Evolutionary conservation across 257 asterid species (phyloP).

Genomic region (Nicotiana undulata): DNA sequence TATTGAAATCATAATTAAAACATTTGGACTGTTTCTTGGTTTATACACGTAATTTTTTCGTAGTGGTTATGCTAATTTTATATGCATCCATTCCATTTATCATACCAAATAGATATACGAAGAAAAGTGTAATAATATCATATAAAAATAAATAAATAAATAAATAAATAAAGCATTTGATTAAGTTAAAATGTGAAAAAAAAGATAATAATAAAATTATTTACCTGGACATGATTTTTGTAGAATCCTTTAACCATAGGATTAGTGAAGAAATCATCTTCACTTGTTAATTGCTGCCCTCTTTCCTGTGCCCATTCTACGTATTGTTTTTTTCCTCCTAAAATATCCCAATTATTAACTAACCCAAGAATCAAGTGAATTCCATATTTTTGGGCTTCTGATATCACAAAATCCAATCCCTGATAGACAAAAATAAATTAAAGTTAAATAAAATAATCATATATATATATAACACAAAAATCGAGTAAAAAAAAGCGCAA

Average conservation of each 20-base stretch:
- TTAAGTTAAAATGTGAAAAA: background rate
- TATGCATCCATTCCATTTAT: too few relatives aligned
- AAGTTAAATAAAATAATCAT: background rate
- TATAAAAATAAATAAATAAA: too few relatives aligned
- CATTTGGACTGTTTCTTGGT: too few relatives aligned
- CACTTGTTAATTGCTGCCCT: slow-evolving; percentile 20
- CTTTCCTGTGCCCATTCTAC: slow-evolving; percentile 18
- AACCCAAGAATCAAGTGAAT: slow-evolving; percentile 20
- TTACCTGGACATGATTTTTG: slow-evolving; percentile 27
- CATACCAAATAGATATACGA: too few relatives aligned
- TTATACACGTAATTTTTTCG: too few relatives aligned
- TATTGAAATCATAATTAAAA: too few relatives aligned
- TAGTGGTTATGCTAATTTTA: too few relatives aligned
- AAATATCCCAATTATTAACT: slow-evolving; percentile 23
- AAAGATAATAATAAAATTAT: background rate
- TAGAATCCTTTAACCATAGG: slow-evolving; percentile 13
- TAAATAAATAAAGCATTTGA: background rate
- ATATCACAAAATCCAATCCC: slow-evolving; percentile 27
- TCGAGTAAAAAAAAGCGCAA: background rate
- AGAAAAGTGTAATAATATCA: background rate
- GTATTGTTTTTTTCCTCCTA: slow-evolving; percentile 27
- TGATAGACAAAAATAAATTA: background rate
- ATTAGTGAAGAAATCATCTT: slow-evolving; percentile 25
- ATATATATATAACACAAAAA: background rate
- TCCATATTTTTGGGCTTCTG: slow-evolving; percentile 25